Conservation (phyloP, 306 rosid species). For the Pyrus pyrifolia region DNA sequence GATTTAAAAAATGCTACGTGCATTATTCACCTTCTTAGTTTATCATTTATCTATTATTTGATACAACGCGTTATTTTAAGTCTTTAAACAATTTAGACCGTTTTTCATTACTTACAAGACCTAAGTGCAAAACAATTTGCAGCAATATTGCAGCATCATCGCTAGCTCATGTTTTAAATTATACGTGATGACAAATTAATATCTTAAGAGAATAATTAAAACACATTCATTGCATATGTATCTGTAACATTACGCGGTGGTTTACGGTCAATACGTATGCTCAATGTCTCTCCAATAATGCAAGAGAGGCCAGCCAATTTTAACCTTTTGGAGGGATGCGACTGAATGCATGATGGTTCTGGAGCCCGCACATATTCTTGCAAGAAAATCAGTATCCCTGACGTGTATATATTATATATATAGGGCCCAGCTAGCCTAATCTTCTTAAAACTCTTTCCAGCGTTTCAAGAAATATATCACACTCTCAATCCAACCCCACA, state of each 20-base stretch:
- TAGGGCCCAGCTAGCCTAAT: slow-evolving; percentile 32
- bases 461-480: slow-evolving; percentile 24
- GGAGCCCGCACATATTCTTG: slow-evolving; percentile 17
- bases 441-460: slow-evolving; percentile 46
- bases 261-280: no score
- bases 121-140: no score
- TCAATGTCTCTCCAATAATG: slow-evolving; percentile 45
- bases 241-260: no score
- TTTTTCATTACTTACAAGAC: no score
- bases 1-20: not conserved
- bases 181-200: no score
- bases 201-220: no score
- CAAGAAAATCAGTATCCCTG: slow-evolving; percentile 48
- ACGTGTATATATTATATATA: not conserved
- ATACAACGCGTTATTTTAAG: not conserved
- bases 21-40: not conserved
- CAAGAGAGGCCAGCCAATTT: slow-evolving; percentile 36
- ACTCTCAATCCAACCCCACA: slow-evolving; percentile 32
- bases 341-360: slow-evolving; percentile 29
- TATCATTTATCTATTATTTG: not conserved
- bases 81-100: no score
- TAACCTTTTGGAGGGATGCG: slow-evolving; percentile 45
- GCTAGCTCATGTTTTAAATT: no score
- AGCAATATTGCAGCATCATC: no score
- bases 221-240: not conserved